Base-by-base conservation (phyloP, 1,284 basidiomycete genomes). In the Melanopsichium pennsylvanicum region DNA sequence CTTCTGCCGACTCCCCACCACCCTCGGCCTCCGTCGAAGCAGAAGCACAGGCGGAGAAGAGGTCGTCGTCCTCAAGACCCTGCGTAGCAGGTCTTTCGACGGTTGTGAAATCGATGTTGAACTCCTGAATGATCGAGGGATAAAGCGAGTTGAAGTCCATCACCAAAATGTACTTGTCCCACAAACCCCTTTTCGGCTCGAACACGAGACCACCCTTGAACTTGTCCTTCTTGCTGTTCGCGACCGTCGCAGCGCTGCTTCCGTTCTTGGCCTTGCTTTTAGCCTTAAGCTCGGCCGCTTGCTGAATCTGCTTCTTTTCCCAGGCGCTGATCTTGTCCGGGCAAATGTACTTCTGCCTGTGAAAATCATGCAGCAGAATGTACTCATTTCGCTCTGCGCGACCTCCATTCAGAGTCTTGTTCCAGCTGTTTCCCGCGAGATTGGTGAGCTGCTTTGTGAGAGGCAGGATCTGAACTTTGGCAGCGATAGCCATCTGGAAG, bases 61-160 rank as follows among this genome's bases (percentile, higher is more conserved):
- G 36, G 23, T 61, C 27, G 19, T 51, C 57, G 31, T 62, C 54
- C 22, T 62, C 66, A 6, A 52, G 16, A 46, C 89, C 87, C 50
- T 87, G 88, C 16, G 83, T 83, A 33, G 79, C 66, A 15, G 67
- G 61, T 31, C 87, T 86, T 38, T 93, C 90, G 22, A 98, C 89
- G 0, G 96, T 99, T 8, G 96, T 98, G 77, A 98, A 99, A 82
- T 98, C 94, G 75, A 98, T 97, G 80, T 99, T 98, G 83, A 92
- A 99, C 84, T 99, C 96, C 78, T 98, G 96, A 55, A 99, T 99
- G 84, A 99, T 98, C 82, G 91, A 94, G 9, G 96, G 96, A 81
- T 99, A 98, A 60, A 98, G 86, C 73, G 93, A 97, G 84, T 98
- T 98, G 88, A 98, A 98, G 83, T 99, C 96, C 96, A 99, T 98